A percentile compares a stretch with the other conserved stretches of the same genome.
Conservation (phyloP, 495 filamentous ascomycete genomes). For the Oidiodendron maius region DNA sequence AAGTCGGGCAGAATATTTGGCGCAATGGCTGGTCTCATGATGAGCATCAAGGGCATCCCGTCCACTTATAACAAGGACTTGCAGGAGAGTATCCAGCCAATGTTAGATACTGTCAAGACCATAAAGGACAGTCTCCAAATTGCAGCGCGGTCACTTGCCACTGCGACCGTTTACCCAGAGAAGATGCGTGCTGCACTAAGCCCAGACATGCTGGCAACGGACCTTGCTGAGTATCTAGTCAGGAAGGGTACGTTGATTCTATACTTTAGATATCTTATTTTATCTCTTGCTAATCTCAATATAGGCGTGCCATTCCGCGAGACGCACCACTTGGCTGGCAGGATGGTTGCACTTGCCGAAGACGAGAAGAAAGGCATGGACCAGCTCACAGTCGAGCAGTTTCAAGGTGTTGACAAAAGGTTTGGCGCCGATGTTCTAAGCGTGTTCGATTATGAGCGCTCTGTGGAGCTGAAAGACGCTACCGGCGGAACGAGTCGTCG, state of each 20-base stretch:
- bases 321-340: constrained; percentile 18
- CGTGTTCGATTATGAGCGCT: constrained; percentile 79
- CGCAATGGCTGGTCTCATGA: constrained; percentile 84
- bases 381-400: constrained; percentile 47
- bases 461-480: constrained; percentile 77
- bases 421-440: constrained; percentile 71
- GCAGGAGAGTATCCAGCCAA: constrained; percentile 82
- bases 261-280: constrained; percentile 12
- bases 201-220: constrained; percentile 52
- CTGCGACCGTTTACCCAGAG: constrained; percentile 49
- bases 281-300: constrained; percentile 13
- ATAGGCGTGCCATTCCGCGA: constrained; percentile 19
- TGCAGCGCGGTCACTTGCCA: constrained; percentile 37
- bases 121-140: constrained; percentile 81
- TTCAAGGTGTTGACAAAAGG: constrained; percentile 61
- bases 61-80: constrained; percentile 95
- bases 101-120: constrained; percentile 89
- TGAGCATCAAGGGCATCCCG: constrained; percentile 81
- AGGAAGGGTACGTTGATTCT: constrained; percentile 14
- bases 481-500: constrained; percentile 76
- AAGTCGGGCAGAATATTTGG: constrained; percentile 76
- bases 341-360: constrained; percentile 56
- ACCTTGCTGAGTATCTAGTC: constrained; percentile 33
- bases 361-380: constrained; percentile 55
- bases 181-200: constrained; percentile 63